Percentiles rank a stretch among this genome's conserved stretches.
Conservation (phyloP, 768 basidiomycete genomes). For the Tylopilus cervinicoccineus region DNA sequence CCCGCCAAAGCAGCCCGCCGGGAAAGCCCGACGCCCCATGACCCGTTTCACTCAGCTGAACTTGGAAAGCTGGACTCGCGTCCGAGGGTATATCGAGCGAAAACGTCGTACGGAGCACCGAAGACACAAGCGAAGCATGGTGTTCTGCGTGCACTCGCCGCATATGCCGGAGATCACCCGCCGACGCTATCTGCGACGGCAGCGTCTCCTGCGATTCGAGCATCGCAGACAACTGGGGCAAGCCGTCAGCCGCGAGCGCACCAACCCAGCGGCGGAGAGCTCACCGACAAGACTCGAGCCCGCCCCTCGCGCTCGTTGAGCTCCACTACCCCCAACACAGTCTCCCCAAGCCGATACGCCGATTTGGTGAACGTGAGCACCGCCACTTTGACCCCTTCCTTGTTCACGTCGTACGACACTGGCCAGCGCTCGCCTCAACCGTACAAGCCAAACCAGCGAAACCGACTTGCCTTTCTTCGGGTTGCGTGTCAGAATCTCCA, state of each 20-base stretch:
- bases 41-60: conserved; percentile 44
- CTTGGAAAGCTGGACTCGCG: conserved; percentile 80
- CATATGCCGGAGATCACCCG: conserved; percentile 48
- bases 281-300: conserved; percentile 80
- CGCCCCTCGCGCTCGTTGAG: conserved; percentile 70
- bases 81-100: conserved; percentile 91
- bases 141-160: conserved; percentile 83
- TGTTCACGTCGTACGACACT: conserved; percentile 95
- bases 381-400: conserved; percentile 87
- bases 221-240: conserved; percentile 74
- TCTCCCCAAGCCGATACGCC: conserved; percentile 90
- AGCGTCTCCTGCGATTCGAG: conserved; percentile 87
- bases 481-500: conserved; percentile 87
- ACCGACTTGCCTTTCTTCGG: conserved; percentile 72
- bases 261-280: conserved; percentile 12
- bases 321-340: conserved; percentile 83
- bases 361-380: conserved; percentile 89
- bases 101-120: conserved; percentile 78
- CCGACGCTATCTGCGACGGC: conserved; percentile 54
- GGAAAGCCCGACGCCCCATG: conserved; percentile 19
- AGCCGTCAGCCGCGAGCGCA: not conserved
- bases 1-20: conserved; percentile 90
- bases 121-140: conserved; percentile 68
- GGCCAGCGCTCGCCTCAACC: not conserved
- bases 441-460: not conserved